A percentile compares a stretch with the other conserved stretches of the same genome.
Conservation (phyloP, 148 eudicot species). For the Polygonum maritimum region DNA sequence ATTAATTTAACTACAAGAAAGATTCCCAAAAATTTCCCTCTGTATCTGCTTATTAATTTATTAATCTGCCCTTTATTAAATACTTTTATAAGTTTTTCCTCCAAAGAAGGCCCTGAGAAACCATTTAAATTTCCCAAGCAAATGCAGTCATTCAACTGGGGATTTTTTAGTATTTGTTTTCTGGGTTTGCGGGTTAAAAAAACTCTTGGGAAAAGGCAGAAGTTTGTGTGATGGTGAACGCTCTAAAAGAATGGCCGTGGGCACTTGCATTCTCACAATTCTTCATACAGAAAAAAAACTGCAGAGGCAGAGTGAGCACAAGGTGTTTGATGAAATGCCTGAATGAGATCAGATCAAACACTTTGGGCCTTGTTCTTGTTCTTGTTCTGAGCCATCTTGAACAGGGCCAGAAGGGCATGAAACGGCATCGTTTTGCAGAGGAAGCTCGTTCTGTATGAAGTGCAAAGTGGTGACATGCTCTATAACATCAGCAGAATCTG, state of each 20-base stretch:
- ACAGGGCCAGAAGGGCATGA: not conserved
- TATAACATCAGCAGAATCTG: not conserved
- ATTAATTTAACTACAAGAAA: not conserved
- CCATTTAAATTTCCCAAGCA: constrained; percentile 1
- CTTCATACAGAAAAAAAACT: not conserved
- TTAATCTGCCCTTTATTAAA: not conserved
- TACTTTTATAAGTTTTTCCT: not conserved
- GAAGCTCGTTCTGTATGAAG: not conserved
- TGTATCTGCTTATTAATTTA: not conserved
- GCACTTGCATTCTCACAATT: not conserved
- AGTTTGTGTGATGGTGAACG: not conserved
- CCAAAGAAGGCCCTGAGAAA: not conserved
- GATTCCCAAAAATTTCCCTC: not conserved
- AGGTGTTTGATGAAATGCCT: constrained; percentile 7
- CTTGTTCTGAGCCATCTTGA: not conserved
- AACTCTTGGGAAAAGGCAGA: constrained; percentile 8
- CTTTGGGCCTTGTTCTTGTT: not conserved
- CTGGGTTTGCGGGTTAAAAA: not conserved
- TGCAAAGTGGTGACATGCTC: not conserved
- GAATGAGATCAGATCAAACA: not conserved
- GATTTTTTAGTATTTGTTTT: not conserved
- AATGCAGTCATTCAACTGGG: constrained; percentile 6
- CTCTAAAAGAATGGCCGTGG: not conserved
- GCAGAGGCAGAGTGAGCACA: not conserved
- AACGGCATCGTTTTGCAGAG: not conserved